phyloP scores from a whole-genome alignment of 768 basidiomycete species.

The Cystofilobasidium bisporidii region DNA sequence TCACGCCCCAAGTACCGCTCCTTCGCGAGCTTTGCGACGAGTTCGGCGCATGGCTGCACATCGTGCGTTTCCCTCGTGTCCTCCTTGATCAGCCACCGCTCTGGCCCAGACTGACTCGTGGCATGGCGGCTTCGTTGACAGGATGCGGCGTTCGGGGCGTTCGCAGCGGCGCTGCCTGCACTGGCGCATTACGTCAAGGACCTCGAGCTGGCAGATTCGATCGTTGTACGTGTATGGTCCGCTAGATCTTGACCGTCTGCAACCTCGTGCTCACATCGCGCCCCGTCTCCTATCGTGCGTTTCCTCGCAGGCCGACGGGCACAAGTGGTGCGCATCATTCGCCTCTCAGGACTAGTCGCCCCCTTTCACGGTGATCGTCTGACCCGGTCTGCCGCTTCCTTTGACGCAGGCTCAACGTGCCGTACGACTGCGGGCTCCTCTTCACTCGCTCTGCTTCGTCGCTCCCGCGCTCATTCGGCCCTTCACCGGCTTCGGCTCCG shows the following conservation, averaged over 20 bases:
- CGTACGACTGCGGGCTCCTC: conserved; percentile 44
- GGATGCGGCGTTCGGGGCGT: conserved; percentile 43
- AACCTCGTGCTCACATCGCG: no score
- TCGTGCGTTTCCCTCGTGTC: conserved; percentile 30
- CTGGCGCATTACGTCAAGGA: conserved; percentile 35
- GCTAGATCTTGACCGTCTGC: no score
- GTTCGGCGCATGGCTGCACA: conserved; percentile 44
- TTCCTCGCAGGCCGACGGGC: conserved; percentile 1
- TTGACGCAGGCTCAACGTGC: conserved; percentile 41
- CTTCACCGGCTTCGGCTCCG: conserved; percentile 33
- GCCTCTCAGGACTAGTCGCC: neutral
- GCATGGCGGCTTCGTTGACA: no score
- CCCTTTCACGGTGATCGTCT: no score
- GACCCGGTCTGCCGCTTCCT: neutral
- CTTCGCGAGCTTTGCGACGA: conserved; percentile 40
- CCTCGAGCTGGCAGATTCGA: conserved; percentile 42
- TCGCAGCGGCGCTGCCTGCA: conserved; percentile 41
- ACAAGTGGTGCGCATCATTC: conserved; percentile 1
- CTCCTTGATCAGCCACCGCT: neutral
- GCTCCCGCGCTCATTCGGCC: conserved; percentile 40
- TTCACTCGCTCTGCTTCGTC: conserved; percentile 36
- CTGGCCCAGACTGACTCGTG: neutral
- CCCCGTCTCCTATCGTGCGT: no score
- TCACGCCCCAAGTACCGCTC: conserved; percentile 36
- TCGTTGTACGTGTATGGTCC: conserved; percentile 29